Percentiles rank a stretch among this genome's conserved stretches.
Evolutionary conservation across 2,329 filamentous ascomycete genomes (phyloP).

Genomic region (Fusarium sp.): DNA sequence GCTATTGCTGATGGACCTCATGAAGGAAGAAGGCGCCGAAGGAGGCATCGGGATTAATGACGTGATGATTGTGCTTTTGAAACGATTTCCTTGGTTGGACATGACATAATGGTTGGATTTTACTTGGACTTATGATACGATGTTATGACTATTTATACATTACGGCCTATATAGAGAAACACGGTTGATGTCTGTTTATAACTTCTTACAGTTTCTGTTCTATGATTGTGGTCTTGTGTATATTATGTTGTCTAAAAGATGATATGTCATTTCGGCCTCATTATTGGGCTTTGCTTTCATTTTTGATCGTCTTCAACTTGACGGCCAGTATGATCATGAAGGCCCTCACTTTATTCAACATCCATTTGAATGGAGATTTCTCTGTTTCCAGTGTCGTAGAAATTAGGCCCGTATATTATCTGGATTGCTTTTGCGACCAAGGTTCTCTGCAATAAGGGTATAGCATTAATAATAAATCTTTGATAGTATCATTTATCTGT

Average conservation of each 20-base stretch:
- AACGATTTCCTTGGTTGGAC: constrained; percentile 33
- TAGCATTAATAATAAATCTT: not conserved
- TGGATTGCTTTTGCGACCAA: not conserved
- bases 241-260: not conserved
- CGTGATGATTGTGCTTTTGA: constrained; percentile 33
- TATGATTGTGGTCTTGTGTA: not conserved
- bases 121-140: constrained; percentile 38
- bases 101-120: constrained; percentile 29
- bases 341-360: too few species aligned
- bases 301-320: too few species aligned
- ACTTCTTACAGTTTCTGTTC: not conserved
- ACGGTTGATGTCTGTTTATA: constrained; percentile 24
- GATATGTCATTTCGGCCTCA: too few species aligned
- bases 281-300: too few species aligned
- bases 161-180: constrained; percentile 45
- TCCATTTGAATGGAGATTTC: not conserved
- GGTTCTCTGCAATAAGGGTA: not conserved
- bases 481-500: not conserved
- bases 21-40: constrained; percentile 29
- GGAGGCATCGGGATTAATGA: constrained; percentile 38
- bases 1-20: constrained; percentile 34
- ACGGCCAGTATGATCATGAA: too few species aligned
- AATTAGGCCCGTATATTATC: not conserved
- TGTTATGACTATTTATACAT: constrained; percentile 42
- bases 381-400: not conserved